phyloP scores from a whole-genome alignment of 371 early-diverging fungal genomes.

The Mucor saturninus region DNA sequence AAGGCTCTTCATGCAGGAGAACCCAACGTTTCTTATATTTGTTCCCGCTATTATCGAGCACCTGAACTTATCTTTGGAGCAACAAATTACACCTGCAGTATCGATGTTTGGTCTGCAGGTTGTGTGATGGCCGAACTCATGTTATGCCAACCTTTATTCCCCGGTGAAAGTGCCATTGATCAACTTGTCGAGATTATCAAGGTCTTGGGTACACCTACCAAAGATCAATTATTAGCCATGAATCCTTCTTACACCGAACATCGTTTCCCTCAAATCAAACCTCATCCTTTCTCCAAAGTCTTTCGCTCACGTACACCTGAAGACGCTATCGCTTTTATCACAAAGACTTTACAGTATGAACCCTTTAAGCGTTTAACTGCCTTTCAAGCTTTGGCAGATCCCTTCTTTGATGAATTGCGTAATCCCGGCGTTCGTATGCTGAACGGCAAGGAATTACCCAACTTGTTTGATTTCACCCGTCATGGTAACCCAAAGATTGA shows the following conservation, averaged over 20 bases:
- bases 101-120: conserved; percentile 98
- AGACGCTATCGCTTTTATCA: conserved; percentile 91
- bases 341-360: conserved; percentile 92
- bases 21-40: conserved; percentile 97
- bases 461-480: conserved; percentile 88
- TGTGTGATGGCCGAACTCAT: conserved; percentile 99
- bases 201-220: conserved; percentile 97
- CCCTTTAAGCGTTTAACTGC: conserved; percentile 91
- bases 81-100: conserved; percentile 90
- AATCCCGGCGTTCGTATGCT: conserved; percentile 80
- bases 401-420: conserved; percentile 97
- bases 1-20: conserved; percentile 93
- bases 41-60: conserved; percentile 98
- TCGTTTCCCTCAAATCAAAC: conserved; percentile 97
- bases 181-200: conserved; percentile 99
- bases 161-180: conserved; percentile 99
- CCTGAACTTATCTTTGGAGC: conserved; percentile 99
- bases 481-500: conserved; percentile 58
- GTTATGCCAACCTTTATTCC: conserved; percentile 96
- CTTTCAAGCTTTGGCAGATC: conserved; percentile 92
- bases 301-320: conserved; percentile 85
- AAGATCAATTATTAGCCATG: conserved; percentile 95
- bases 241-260: conserved; percentile 97
- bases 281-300: conserved; percentile 80
- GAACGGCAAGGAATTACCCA: conserved; percentile 83